A percentile compares a stretch with the other conserved stretches of the same genome.
Conservation (phyloP, 1,284 basidiomycete species). For the Pseudozyma pruni region DNA sequence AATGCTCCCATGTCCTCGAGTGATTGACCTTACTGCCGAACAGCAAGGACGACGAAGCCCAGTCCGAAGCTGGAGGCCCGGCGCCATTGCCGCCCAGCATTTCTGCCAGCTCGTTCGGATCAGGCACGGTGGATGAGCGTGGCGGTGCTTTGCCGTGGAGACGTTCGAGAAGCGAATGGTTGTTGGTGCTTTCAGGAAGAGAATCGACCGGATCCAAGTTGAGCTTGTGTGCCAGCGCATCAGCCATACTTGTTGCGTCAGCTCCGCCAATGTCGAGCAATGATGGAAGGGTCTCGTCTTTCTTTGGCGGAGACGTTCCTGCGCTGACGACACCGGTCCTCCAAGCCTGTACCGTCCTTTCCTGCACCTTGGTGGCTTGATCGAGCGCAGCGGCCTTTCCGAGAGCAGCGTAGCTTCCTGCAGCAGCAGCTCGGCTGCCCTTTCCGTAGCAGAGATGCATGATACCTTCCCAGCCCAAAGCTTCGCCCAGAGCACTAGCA, state of each 20-base stretch:
- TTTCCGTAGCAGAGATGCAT: constrained; percentile 64
- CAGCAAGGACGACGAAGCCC: constrained; percentile 19
- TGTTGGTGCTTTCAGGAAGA: constrained; percentile 2
- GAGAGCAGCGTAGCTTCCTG: constrained; percentile 46
- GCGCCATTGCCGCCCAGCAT: not conserved
- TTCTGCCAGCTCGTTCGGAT: not conserved
- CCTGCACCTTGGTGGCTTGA: constrained; percentile 36
- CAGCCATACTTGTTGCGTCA: constrained; percentile 8
- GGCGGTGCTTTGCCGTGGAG: constrained; percentile 20
- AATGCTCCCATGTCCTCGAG: constrained; percentile 59
- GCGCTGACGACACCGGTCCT: constrained; percentile 48
- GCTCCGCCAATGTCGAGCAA: constrained; percentile 8
- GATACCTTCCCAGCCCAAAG: constrained; percentile 65
- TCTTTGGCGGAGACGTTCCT: constrained; percentile 24
- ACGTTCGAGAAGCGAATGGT: constrained; percentile 23
- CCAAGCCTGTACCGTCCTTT: constrained; percentile 53
- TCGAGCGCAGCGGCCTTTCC: constrained; percentile 60
- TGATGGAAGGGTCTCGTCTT: constrained; percentile 3
- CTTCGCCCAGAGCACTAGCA: constrained; percentile 51
- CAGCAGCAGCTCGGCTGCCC: constrained; percentile 43
- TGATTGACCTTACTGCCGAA: constrained; percentile 35
- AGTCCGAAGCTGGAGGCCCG: not conserved
- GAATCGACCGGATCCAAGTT: constrained; percentile 18
- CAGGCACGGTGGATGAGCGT: constrained; percentile 23
- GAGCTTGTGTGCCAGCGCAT: constrained; percentile 17